A percentile compares a stretch with the other conserved stretches of the same genome.
phyloP scores from a whole-genome alignment of 495 filamentous ascomycete genomes.

The Delitschia confertaspora region DNA sequence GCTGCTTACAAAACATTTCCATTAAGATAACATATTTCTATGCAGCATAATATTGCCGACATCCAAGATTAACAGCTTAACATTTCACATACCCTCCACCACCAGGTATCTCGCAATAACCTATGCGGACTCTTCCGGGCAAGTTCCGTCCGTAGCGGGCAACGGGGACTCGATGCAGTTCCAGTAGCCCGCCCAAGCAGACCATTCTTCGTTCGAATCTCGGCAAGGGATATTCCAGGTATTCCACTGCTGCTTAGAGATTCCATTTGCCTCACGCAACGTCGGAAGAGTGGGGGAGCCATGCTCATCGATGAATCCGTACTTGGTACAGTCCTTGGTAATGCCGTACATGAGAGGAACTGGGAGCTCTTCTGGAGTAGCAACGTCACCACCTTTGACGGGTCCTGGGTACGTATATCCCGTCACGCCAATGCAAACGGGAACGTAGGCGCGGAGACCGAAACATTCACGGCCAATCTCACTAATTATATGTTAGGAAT shows the following conservation, averaged over 20 bases:
- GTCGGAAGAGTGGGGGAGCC: slow-evolving; percentile 3
- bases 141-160: too few relatives aligned
- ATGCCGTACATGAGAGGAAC: slow-evolving; percentile 10
- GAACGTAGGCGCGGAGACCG: slow-evolving; percentile 14
- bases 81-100: too few relatives aligned
- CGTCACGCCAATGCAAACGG: slow-evolving; percentile 14
- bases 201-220: slow-evolving; percentile 3
- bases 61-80: too few relatives aligned
- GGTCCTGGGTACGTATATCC: slow-evolving; percentile 13
- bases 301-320: slow-evolving; percentile 8
- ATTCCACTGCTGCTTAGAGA: slow-evolving; percentile 17
- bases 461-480: slow-evolving; percentile 11
- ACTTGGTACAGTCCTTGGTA: slow-evolving; percentile 10
- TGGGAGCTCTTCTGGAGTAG: slow-evolving; percentile 9
- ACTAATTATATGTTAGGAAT: not conserved
- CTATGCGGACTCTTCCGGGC: too few relatives aligned
- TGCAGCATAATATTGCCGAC: too few relatives aligned
- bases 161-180: slow-evolving; percentile 10
- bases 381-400: slow-evolving; percentile 9
- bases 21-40: too few relatives aligned
- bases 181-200: slow-evolving; percentile 10
- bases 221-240: slow-evolving; percentile 9
- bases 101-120: too few relatives aligned
- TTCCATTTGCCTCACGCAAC: slow-evolving; percentile 3
- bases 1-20: too few relatives aligned